These are phyloP conservation scores for Zangia roseola DNA, from an alignment of 768 basidiomycete species.

Conservation along the genomic window DNA sequence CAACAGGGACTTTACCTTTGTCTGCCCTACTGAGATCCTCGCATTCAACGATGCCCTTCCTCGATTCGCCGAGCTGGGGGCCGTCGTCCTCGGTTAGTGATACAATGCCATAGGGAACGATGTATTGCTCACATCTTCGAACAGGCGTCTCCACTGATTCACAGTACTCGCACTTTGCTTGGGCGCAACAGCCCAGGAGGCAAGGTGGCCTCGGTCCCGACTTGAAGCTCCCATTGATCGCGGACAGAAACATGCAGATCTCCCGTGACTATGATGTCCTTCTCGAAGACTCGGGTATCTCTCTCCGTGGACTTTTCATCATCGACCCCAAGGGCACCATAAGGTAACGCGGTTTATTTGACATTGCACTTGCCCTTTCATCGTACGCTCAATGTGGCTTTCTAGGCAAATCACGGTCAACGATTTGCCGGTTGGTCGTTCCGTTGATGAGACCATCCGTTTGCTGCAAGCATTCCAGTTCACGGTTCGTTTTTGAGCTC, in stretches of 20 bases:
- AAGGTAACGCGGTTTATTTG: slow-evolving; percentile 38
- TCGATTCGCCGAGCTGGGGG: slow-evolving; percentile 70
- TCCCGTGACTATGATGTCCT: slow-evolving; percentile 86
- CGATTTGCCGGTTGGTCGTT: slow-evolving; percentile 93
- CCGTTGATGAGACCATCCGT: slow-evolving; percentile 89
- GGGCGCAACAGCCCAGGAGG: slow-evolving; percentile 79
- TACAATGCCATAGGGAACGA: neutral
- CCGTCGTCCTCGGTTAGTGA: slow-evolving; percentile 69
- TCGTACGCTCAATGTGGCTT: neutral
- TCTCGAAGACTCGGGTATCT: slow-evolving; percentile 83
- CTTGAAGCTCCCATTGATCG: slow-evolving; percentile 79
- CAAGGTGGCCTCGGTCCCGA: slow-evolving; percentile 89
- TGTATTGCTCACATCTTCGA: neutral
- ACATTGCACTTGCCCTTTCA: too few relatives aligned
- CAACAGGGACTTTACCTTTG: slow-evolving; percentile 79
- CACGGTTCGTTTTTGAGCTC: slow-evolving; percentile 47
- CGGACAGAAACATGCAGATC: slow-evolving; percentile 77
- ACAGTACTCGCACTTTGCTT: slow-evolving; percentile 83
- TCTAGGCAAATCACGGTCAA: slow-evolving; percentile 82
- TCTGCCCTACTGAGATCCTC: slow-evolving; percentile 94
- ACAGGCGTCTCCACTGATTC: slow-evolving; percentile 86
- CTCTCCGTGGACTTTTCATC: slow-evolving; percentile 84
- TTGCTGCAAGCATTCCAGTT: slow-evolving; percentile 94
- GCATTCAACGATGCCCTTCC: slow-evolving; percentile 89
- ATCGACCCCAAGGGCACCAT: slow-evolving; percentile 82